Base-by-base conservation (phyloP, 1,284 basidiomycete genomes). In the Cryptococcus depauperatus region DNA sequence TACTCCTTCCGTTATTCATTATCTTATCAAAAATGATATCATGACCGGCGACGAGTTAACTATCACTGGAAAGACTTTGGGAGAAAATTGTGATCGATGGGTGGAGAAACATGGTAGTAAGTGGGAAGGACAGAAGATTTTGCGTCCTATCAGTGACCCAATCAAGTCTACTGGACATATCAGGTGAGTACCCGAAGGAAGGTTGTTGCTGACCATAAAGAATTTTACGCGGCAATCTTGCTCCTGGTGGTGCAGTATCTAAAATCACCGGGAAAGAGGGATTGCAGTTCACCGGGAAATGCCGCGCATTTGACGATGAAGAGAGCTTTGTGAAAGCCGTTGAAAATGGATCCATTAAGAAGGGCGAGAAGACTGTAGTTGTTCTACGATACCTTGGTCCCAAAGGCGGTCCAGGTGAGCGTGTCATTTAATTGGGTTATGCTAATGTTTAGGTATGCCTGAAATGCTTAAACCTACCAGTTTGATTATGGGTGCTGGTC, bases 231-330 rank as follows among this genome's bases (percentile, higher is more conserved):
- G 92, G 92, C 21, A 92, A 85, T 69, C 76, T 98, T 38, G 85
- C 87, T 1, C 92, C 92, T 4, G 89, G 80, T 34, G 84, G 85
- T 5, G 87, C 91, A 29, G 92, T 98, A 10, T 87, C 90, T 41
- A 98, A 98, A 73, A 76, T 97, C 54, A 97, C 93, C 9, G 92
- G 93, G 19, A 95, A 96, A 71, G 93, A 98, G 72, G 93, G 93
- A 4, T 69, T 83, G 39, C 76, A 74, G 30, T 98, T 98, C 65
- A 57, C 56, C 23, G 67, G 72, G 37, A 74, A 73, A 57, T 74
- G 71, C 34, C 66, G 74, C 25, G 73, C 74, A 3, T 77, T 76
- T 50, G 75, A 65, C 56, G 86, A 84, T 51, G 79, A 91, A 58
- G 80, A 83, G 22, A 79, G 77, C 48, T 90, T 98, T 65, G 87